A percentile compares a stretch with the other conserved stretches of the same genome.
phyloP scores from a whole-genome alignment of 2,329 filamentous ascomycete genomes.

The Macrophomina pseudophaseolina region DNA sequence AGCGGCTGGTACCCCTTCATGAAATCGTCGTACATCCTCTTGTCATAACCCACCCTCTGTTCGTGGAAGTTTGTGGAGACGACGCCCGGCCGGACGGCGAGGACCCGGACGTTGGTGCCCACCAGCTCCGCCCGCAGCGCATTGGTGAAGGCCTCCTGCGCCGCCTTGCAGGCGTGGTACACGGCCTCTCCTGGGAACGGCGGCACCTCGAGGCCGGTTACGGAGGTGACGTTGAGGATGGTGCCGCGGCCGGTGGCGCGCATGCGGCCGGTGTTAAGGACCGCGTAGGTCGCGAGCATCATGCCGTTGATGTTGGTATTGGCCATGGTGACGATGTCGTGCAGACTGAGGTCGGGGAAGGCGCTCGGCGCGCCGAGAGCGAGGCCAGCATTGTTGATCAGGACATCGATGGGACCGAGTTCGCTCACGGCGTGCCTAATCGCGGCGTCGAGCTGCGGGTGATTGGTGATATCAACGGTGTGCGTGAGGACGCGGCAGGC shows the following conservation, averaged over 20 bases:
- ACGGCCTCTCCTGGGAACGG: conserved; percentile 57
- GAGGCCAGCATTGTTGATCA: conserved; percentile 57
- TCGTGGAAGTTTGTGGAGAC: conserved; percentile 57
- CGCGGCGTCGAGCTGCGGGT: conserved; percentile 40
- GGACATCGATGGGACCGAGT: conserved; percentile 47
- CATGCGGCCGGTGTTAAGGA: conserved; percentile 51
- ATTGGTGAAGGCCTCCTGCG: conserved; percentile 57
- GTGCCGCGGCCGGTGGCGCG: conserved; percentile 47
- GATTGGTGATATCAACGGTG: conserved; percentile 40
- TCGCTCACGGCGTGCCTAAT: conserved; percentile 37
- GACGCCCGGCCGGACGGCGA: conserved; percentile 53
- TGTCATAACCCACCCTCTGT: conserved; percentile 53
- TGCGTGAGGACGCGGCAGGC: conserved; percentile 16
- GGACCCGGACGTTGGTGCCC: conserved; percentile 53
- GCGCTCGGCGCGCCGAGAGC: conserved; percentile 52
- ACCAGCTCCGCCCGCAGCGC: conserved; percentile 54
- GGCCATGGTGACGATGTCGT: conserved; percentile 53
- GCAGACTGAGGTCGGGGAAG: conserved; percentile 50
- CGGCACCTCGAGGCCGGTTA: conserved; percentile 54
- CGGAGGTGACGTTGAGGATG: conserved; percentile 56
- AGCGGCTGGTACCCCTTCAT: conserved; percentile 54
- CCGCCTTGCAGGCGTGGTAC: conserved; percentile 55
- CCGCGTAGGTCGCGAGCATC: conserved; percentile 54
- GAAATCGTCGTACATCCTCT: conserved; percentile 49
- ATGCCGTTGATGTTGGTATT: conserved; percentile 55